Conservation (phyloP, 768 basidiomycete genomes). For the Pleurotus pulmonarius region DNA sequence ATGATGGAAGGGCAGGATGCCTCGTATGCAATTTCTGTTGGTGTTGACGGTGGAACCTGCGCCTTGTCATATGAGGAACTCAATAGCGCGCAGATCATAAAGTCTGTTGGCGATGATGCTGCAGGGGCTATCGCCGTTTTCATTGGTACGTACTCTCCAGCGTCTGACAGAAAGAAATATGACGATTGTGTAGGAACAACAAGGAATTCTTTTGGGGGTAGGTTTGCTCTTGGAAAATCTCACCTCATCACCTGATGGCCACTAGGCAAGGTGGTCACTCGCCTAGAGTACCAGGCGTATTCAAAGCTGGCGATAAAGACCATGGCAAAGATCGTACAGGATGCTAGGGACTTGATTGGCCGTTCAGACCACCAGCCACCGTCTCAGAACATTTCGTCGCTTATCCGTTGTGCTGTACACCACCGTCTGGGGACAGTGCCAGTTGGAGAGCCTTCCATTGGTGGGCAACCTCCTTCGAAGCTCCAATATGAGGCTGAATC, state of each 20-base stretch:
- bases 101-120: slow-evolving; percentile 55
- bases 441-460: slow-evolving; percentile 76
- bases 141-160: slow-evolving; percentile 44
- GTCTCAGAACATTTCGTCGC: slow-evolving; percentile 21
- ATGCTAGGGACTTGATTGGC: slow-evolving; percentile 34
- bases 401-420: slow-evolving; percentile 60
- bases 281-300: slow-evolving; percentile 82
- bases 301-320: slow-evolving; percentile 78
- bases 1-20: slow-evolving; percentile 16
- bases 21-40: slow-evolving; percentile 39
- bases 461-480: slow-evolving; percentile 19
- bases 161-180: not conserved
- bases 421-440: slow-evolving; percentile 79
- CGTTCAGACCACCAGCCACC: slow-evolving; percentile 39
- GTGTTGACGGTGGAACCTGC: slow-evolving; percentile 45
- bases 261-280: slow-evolving; percentile 65
- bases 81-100: slow-evolving; percentile 53
- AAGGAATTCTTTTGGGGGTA: slow-evolving; percentile 81
- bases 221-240: not conserved
- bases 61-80: slow-evolving; percentile 58
- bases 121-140: slow-evolving; percentile 77
- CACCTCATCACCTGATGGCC: not conserved
- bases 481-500: not conserved
- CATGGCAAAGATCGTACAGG: slow-evolving; percentile 55
- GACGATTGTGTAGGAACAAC: slow-evolving; percentile 51